Evolutionary conservation across 192 early-diverging fungal species (phyloP).

Genomic region (Rhizophagus clarus): DNA sequence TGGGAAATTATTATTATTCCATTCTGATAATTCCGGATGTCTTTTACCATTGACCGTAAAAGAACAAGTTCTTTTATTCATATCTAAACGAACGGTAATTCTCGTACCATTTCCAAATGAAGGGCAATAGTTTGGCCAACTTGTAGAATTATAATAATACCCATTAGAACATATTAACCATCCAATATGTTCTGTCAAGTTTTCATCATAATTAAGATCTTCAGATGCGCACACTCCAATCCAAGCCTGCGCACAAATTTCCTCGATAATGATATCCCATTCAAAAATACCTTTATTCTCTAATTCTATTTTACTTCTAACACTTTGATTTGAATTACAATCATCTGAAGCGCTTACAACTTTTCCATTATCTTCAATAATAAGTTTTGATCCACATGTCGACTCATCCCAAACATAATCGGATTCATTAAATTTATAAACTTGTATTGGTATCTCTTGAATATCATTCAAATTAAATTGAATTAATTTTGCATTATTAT

Average conservation of each 20-base stretch:
- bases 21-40: no score
- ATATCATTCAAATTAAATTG: no score
- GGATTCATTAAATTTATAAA: background rate
- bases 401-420: no score
- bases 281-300: background rate
- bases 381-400: no score
- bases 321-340: no score
- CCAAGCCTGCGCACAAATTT: background rate
- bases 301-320: no score
- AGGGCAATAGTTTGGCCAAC: background rate
- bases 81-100: slow-evolving; percentile 15
- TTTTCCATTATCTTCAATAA: no score
- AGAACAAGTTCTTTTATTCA: no score
- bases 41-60: no score
- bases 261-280: slow-evolving; percentile 24
- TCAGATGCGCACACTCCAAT: slow-evolving; percentile 5
- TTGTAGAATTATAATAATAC: background rate
- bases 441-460: background rate
- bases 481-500: no score
- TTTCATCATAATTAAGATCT: background rate
- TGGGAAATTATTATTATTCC: no score
- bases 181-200: background rate
- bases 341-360: no score
- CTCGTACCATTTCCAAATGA: slow-evolving; percentile 2
- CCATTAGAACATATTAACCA: slow-evolving; percentile 5